Conservation (phyloP, 2,329 filamentous ascomycete genomes). For the Calonectria hawksworthii region DNA sequence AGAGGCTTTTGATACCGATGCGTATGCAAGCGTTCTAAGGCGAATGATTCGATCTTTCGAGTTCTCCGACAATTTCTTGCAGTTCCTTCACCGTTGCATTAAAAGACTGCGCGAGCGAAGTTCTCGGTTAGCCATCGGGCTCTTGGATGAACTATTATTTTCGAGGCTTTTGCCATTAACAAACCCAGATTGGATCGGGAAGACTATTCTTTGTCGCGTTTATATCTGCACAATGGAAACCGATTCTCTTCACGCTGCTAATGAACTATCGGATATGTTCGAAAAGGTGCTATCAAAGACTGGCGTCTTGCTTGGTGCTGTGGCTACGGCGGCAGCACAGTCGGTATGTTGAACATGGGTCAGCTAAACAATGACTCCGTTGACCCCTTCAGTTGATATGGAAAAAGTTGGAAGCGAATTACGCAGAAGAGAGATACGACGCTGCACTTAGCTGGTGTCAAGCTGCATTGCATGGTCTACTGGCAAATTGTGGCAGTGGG, state of each 20-base stretch:
- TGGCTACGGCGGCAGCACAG: conserved; percentile 76
- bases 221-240: conserved; percentile 71
- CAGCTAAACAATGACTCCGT: conserved; percentile 1
- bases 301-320: conserved; percentile 65
- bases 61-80: conserved; percentile 74
- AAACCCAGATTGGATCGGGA: conserved; percentile 75
- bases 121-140: conserved; percentile 60
- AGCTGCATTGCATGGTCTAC: conserved; percentile 75
- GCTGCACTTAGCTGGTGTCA: conserved; percentile 79
- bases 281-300: conserved; percentile 56
- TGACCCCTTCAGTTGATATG: conserved; percentile 76
- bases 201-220: conserved; percentile 75
- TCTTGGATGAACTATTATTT: conserved; percentile 75
- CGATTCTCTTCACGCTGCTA: conserved; percentile 44
- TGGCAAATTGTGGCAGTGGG: conserved; percentile 73
- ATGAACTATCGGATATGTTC: conserved; percentile 44
- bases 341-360: conserved; percentile 63
- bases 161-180: conserved; percentile 66
- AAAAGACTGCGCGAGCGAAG: conserved; percentile 72
- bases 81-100: conserved; percentile 76
- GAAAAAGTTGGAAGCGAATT: conserved; percentile 78
- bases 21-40: conserved; percentile 68
- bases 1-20: conserved; percentile 62
- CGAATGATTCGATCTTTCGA: conserved; percentile 73
- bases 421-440: conserved; percentile 65